Percentiles rank a stretch among this genome's conserved stretches.
Conservation (phyloP, 352 stramenopile genomes). For the Phytopythium kandeliae region DNA sequence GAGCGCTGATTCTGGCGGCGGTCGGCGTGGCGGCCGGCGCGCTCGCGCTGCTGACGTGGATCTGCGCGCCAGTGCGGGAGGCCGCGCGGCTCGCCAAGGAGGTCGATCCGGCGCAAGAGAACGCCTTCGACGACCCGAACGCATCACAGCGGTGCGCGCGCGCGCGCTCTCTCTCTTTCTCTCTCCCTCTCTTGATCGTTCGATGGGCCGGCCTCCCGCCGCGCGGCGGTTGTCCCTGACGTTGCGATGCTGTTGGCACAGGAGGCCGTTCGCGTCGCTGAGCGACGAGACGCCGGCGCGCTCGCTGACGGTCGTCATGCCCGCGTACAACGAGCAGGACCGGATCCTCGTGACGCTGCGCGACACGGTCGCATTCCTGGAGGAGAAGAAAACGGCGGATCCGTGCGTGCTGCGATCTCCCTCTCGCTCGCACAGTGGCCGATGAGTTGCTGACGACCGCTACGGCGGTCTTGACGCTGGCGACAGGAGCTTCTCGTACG, state of each 20-base stretch:
- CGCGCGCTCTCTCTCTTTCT: no score
- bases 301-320: constrained; percentile 89
- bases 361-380: constrained; percentile 84
- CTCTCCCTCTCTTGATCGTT: no score
- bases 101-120: constrained; percentile 46
- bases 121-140: constrained; percentile 52
- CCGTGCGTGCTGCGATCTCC: no score
- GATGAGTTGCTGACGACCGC: no score
- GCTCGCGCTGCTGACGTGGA: constrained; percentile 43
- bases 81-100: constrained; percentile 44
- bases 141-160: constrained; percentile 26
- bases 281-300: constrained; percentile 42
- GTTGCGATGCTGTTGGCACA: no score
- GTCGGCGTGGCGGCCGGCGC: constrained; percentile 18
- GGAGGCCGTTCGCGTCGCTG: constrained; percentile 51
- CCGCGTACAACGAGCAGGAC: constrained; percentile 94
- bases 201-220: no score
- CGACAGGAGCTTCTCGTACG: constrained; percentile 50
- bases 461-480: no score
- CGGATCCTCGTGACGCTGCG: constrained; percentile 90
- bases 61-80: constrained; percentile 46
- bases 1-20: constrained; percentile 12
- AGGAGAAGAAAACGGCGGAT: constrained; percentile 45
- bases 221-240: no score
- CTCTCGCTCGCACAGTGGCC: no score